Base-by-base conservation (phyloP, 192 early-diverging fungal genomes). In the Phycomyces blakesleeanus region DNA sequence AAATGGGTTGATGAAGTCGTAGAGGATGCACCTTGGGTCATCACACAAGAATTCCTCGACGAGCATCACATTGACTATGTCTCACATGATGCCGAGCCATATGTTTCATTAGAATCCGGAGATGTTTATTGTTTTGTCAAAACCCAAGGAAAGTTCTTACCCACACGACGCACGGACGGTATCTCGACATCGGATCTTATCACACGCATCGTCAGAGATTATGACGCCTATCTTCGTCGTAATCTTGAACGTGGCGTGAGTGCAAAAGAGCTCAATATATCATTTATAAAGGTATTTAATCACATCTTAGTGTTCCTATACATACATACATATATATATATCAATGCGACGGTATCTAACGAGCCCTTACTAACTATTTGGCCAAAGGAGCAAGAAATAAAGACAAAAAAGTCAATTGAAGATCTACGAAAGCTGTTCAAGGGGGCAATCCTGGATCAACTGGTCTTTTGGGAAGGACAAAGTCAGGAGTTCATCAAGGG, bases 91-190 rank as follows among this genome's bases (percentile, higher is more conserved):
- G 89, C 85, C 44, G 81, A 88, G 12, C 91, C 91, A 4, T 93
- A 93, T 52, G 78, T 78, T 25, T 88, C 87, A 24, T 81, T 74
- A 16, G 89, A 89, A 18, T 76, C 79, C 37, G 79, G 81, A 41
- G 91, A 93, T 64, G 87, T 93, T 7, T 93, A 93, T 63, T 82
- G 81, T 6, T 91, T 91, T 72, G 88, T 93, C 51, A 93, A 93
- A 72, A 79, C 77, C 5, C 87, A 89, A 71, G 91, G 85, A 0
- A 66, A 56, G 15, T 87, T 87, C 60, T 67, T 84, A 20, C 85
- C 85, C 9, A 91, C 87, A 0, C 77, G 86, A 72, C 84, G 91
- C 57, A 93, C 91, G 16, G 91, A 90, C 21, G 91, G 91, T 50
- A 79, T 93, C 0, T 91, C 89, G 18, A 93, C 91, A 0, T 90